Percentiles rank a stretch among this genome's conserved stretches.
phyloP scores from a whole-genome alignment of 2,329 filamentous ascomycete species.

The Tolypocladium tundrense region DNA sequence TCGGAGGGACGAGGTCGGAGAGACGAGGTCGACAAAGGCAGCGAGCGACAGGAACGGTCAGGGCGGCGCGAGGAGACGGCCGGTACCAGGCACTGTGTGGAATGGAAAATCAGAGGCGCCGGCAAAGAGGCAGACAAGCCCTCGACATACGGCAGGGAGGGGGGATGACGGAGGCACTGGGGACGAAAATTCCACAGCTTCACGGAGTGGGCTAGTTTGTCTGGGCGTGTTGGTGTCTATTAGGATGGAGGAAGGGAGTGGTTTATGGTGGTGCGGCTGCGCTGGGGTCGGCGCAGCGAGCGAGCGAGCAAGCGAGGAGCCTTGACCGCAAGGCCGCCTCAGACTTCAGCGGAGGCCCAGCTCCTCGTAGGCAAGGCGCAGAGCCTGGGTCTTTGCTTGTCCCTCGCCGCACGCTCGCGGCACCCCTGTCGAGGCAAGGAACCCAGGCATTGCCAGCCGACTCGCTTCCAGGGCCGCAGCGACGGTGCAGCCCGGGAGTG shows the following conservation, averaged over 20 bases:
- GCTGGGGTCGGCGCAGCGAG: background rate
- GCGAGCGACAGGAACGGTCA: background rate
- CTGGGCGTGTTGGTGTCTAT: background rate
- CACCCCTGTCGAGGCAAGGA: background rate
- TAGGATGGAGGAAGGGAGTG: background rate
- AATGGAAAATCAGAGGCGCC: conserved; percentile 2
- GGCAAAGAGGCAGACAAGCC: background rate
- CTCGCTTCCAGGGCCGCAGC: background rate
- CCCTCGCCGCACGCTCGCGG: background rate
- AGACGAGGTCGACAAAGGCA: background rate
- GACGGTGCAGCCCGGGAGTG: background rate
- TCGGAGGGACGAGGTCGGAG: background rate
- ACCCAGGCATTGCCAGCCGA: background rate
- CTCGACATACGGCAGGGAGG: background rate
- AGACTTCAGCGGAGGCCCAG: background rate
- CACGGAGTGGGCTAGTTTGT: background rate
- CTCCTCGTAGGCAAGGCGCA: background rate
- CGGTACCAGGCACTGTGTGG: background rate
- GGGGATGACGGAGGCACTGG: conserved; percentile 1
- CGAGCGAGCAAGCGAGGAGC: background rate
- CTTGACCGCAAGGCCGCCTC: background rate
- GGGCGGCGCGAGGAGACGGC: conserved; percentile 3
- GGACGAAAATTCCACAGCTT: conserved; percentile 3
- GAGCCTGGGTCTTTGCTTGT: background rate
- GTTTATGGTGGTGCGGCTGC: background rate